Evolutionary conservation across 768 basidiomycete genomes (phyloP).

Genomic region (Leccinum longicurvipes): DNA sequence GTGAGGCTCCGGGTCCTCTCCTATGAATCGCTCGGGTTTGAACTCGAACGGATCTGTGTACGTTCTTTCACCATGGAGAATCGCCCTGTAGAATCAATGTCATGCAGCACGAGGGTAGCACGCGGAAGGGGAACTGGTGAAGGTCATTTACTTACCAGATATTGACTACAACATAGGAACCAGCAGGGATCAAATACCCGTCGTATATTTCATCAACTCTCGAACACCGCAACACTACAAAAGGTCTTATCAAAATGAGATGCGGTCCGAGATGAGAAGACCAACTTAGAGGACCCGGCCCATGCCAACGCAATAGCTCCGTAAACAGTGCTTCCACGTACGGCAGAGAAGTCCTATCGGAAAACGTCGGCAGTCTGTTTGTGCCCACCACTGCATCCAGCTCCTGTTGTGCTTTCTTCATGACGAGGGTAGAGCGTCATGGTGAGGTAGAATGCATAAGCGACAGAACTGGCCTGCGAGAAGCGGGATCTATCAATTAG

Average conservation of each 20-base stretch:
- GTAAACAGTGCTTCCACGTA: slow-evolving; percentile 5
- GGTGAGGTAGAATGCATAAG: slow-evolving; percentile 20
- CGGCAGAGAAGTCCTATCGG: slow-evolving; percentile 21
- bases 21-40: slow-evolving; percentile 23
- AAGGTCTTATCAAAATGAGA: neutral
- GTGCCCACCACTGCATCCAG: slow-evolving; percentile 25
- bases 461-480: slow-evolving; percentile 12
- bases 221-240: slow-evolving; percentile 6
- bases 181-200: slow-evolving; percentile 20
- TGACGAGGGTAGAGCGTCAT: slow-evolving; percentile 29
- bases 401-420: slow-evolving; percentile 26
- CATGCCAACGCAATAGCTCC: slow-evolving; percentile 24
- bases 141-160: slow-evolving; percentile 6
- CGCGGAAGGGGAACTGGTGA: neutral
- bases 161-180: slow-evolving; percentile 16
- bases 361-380: slow-evolving; percentile 20
- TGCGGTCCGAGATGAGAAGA: neutral
- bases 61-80: slow-evolving; percentile 15
- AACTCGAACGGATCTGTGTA: slow-evolving; percentile 20
- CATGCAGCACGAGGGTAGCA: too few relatives aligned
- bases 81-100: slow-evolving; percentile 8
- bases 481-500: neutral
- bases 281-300: slow-evolving; percentile 12
- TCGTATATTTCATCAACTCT: slow-evolving; percentile 15
- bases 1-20: slow-evolving; percentile 12